Base-by-base conservation (phyloP, 345 rosid genomes). In the Salix caprea region DNA sequence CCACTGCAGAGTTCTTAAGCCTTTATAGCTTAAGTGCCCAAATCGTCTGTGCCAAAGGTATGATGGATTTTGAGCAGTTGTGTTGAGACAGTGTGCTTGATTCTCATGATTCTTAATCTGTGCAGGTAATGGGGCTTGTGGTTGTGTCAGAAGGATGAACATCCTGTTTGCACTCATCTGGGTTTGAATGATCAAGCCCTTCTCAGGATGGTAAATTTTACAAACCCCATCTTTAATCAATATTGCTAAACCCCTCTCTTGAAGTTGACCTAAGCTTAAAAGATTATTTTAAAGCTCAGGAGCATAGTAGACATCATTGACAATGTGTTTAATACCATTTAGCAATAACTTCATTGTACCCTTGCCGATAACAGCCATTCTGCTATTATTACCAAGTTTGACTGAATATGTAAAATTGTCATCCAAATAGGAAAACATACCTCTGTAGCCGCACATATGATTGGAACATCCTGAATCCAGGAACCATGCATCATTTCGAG, bases 91-190 rank as follows among this genome's bases (percentile, higher is more conserved):
- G n/a, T n/a, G n/a, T n/a, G n/a, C n/a, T n/a, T n/a, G n/a, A n/a
- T n/a, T n/a, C n/a, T n/a, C n/a, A n/a, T n/a, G n/a, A n/a, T n/a
- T n/a, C n/a, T n/a, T n/a, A n/a, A n/a, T n/a, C n/a, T n/a, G n/a
- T n/a, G n/a, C n/a, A n/a, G n/a, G n/a, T n/a, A n/a, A n/a, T n/a
- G n/a, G n/a, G n/a, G n/a, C n/a, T n/a, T n/a, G n/a, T n/a, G n/a
- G n/a, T n/a, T 37, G 40, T 37, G 40, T 9, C 0, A 61, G 30
- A 0, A 61, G 24, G 24, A 61, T 24, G 11, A 61, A 61, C 56
- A 76, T 76, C 58, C 67, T 7, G 39, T 68, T 76, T 11, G 19
- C 39, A 54, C 78, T 76, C 40, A 75, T 66, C 21, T 44, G 12
- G n/a, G 62, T 65, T 65, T 75, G 46, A 48, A 67, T 67, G 0